These are phyloP conservation scores for Microdochium bolleyi DNA, from an alignment of 2,329 filamentous ascomycete genomes.

Conservation along the genomic window DNA sequence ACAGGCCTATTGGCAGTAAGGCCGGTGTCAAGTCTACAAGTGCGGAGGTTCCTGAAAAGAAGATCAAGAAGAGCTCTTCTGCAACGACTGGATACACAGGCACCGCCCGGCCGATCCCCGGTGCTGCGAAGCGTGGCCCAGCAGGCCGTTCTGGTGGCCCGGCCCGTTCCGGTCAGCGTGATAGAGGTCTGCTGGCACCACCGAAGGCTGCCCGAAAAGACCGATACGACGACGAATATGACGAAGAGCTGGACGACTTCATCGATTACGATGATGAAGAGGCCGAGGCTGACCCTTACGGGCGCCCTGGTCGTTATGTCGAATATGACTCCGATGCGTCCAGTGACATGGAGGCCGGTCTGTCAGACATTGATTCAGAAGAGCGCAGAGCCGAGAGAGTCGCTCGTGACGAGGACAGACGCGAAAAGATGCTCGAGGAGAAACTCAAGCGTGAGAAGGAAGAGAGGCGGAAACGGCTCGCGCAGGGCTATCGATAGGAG, in stretches of 20 bases:
- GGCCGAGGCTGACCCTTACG: conserved; percentile 25
- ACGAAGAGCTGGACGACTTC: conserved; percentile 52
- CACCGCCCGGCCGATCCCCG: conserved; percentile 51
- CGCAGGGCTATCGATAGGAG: neutral
- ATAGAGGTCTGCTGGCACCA: conserved; percentile 23
- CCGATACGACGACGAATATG: conserved; percentile 53
- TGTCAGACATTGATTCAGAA: conserved; percentile 67
- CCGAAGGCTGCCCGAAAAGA: conserved; percentile 17
- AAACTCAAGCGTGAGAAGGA: conserved; percentile 21
- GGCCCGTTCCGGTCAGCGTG: conserved; percentile 12
- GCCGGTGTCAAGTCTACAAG: conserved; percentile 16
- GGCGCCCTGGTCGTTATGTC: conserved; percentile 25
- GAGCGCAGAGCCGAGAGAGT: conserved; percentile 54
- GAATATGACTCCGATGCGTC: conserved; percentile 57
- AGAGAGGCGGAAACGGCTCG: conserved; percentile 7
- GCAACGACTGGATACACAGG: conserved; percentile 60
- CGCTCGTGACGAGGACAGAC: conserved; percentile 63
- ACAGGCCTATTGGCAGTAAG: neutral
- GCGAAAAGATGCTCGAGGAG: conserved; percentile 35
- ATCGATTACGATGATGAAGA: conserved; percentile 55
- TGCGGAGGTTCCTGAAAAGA: conserved; percentile 40
- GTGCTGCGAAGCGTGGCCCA: conserved; percentile 13
- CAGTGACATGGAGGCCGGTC: conserved; percentile 72
- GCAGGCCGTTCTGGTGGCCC: conserved; percentile 7
- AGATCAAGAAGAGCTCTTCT: conserved; percentile 50